phyloP scores from a whole-genome alignment of 2,329 filamentous ascomycete genomes.

The Xylariales sp. region DNA sequence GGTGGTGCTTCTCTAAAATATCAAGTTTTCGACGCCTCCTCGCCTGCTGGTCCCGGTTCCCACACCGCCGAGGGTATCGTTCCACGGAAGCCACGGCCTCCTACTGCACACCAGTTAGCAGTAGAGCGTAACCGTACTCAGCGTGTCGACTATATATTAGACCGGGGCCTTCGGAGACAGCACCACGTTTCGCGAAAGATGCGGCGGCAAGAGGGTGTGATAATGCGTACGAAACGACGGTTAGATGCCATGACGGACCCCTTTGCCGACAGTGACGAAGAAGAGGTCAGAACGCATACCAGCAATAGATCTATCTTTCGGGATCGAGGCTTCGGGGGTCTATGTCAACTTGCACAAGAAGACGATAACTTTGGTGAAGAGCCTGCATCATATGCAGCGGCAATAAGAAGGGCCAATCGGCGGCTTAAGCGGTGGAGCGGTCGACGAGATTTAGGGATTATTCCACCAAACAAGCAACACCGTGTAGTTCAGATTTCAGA shows the following conservation, averaged over 20 bases:
- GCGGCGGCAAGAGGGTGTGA: constrained; percentile 72
- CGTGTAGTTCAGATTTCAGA: constrained; percentile 33
- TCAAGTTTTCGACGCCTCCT: constrained; percentile 70
- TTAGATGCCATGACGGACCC: constrained; percentile 66
- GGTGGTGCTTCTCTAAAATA: constrained; percentile 66
- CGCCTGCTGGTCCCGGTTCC: constrained; percentile 65
- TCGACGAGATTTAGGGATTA: constrained; percentile 58
- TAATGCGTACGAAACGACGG: constrained; percentile 74
- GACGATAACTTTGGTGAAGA: constrained; percentile 83
- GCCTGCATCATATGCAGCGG: constrained; percentile 71
- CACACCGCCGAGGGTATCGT: constrained; percentile 65
- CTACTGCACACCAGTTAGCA: constrained; percentile 84
- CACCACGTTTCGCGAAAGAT: constrained; percentile 72
- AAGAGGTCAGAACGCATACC: constrained; percentile 55
- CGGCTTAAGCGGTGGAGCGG: constrained; percentile 77
- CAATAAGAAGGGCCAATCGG: constrained; percentile 71
- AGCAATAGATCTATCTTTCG: constrained; percentile 58
- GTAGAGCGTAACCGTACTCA: constrained; percentile 82
- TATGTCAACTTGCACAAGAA: constrained; percentile 71
- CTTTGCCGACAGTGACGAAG: constrained; percentile 72
- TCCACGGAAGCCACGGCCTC: constrained; percentile 74
- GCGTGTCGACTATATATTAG: constrained; percentile 84
- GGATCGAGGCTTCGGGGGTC: constrained; percentile 70
- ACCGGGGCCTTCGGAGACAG: constrained; percentile 75
- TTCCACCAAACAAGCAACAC: constrained; percentile 60